Conservation (phyloP, 2,329 filamentous ascomycete genomes). For the Colletotrichum acutatum region DNA sequence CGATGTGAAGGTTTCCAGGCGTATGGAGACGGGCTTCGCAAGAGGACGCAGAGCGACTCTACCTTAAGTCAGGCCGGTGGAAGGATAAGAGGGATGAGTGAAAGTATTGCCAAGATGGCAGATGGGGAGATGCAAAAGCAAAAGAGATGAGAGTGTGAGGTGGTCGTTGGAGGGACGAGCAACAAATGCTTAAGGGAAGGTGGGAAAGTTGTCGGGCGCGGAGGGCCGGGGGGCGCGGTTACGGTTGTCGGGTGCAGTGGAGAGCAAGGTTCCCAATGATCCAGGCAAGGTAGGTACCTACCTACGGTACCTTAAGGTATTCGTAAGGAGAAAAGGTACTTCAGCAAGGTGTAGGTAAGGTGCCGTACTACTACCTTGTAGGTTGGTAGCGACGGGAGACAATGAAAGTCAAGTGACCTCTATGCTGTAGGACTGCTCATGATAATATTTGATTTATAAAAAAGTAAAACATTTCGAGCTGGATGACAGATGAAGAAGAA, state of each 20-base stretch:
- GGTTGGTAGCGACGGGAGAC: neutral
- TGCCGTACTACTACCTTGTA: too few relatives aligned
- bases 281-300: neutral
- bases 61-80: neutral
- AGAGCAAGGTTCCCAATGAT: neutral
- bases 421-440: neutral
- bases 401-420: neutral
- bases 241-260: neutral
- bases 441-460: neutral
- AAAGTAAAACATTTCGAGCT: neutral
- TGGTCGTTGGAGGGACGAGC: conserved; percentile 9
- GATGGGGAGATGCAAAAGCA: neutral
- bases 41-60: neutral
- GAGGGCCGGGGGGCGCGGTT: neutral
- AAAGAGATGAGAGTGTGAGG: neutral
- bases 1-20: neutral
- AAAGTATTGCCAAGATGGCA: neutral
- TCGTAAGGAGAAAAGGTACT: too few relatives aligned
- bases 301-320: too few relatives aligned
- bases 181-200: conserved; percentile 2
- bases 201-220: neutral
- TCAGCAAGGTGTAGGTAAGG: neutral
- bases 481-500: neutral
- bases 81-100: conserved; percentile 2
- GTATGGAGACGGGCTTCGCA: neutral